Base-by-base conservation (phyloP, 805 yeast species). In the Isabelozyma pseudorhagii region DNA sequence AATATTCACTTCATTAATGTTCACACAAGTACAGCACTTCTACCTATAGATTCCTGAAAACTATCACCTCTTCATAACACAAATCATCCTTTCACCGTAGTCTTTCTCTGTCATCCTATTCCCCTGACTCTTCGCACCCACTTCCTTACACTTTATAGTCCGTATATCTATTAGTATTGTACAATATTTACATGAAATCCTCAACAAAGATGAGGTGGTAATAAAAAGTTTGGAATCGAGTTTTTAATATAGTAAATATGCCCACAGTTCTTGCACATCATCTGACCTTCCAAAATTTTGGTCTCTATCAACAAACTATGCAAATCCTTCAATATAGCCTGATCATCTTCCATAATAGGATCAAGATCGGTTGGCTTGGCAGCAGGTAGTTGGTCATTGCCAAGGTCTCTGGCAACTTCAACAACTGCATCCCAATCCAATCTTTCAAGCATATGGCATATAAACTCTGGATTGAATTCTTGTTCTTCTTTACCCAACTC, bases 201-300 rank as follows among this genome's bases (percentile, higher is more conserved):
- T 15, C 40, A 66, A 40, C 92, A 96, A 57, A 94, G 75, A 64
- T 94, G 98, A 6, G 98, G 98, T 31, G 99, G 98, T 36, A 94
- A 78, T 48, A 94, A 72, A 69, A 94, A 87, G 75, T 93, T 93
- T 36, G 99, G 97, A 58, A 94, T 91, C 46, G 94, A 83, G 74
- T 90, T 92, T 69, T 92, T 93, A 72, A 94, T 87, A 72, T 87
- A 82, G 69, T 92, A 94, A 7, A 87, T 75, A 67, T 93, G 97
- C 1, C 82, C 84, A 66, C 99, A 94, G 69, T 85, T 85, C 18
- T 79, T 75, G 66, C 99, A 94, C 10, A 75, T 75, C 98, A 94
- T 90, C 59, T 84, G 83, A 2, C 99, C 99, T 59, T 92, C 93
- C 8, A 78, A 64, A 47, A 94, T 89, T 53, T 85, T 90, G 0